Conservation (phyloP, 179 eudicot genomes). For the Monotropa hypopitys region DNA sequence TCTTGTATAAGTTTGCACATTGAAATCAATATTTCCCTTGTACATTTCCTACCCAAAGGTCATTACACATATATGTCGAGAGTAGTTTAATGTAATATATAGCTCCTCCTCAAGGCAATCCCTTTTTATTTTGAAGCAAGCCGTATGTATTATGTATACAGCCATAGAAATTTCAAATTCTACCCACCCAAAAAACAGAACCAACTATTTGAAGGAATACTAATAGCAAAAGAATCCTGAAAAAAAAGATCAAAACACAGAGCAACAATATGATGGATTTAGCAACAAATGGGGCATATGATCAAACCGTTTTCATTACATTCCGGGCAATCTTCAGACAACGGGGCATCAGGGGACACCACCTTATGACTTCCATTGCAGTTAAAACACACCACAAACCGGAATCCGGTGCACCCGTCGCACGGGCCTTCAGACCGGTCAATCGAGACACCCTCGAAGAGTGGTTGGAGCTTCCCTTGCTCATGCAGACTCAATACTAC, state of each 20-base stretch:
- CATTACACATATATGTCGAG: too few relatives aligned
- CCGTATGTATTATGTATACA: not conserved
- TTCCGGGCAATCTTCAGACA: conserved; percentile 33
- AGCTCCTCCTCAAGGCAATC: not conserved
- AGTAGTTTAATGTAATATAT: too few relatives aligned
- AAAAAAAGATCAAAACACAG: not conserved
- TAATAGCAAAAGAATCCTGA: not conserved
- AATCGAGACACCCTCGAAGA: conserved; percentile 52
- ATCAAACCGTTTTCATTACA: conserved; percentile 95
- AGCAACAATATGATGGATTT: conserved; percentile 1
- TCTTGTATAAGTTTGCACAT: too few relatives aligned
- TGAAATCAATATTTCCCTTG: too few relatives aligned
- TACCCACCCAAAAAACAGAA: too few relatives aligned
- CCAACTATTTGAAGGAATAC: not conserved
- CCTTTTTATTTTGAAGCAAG: not conserved
- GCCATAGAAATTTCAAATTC: not conserved
- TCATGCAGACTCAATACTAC: conserved; percentile 52
- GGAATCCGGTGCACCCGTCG: conserved; percentile 58
- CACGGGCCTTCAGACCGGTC: conserved; percentile 44
- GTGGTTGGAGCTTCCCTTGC: conserved; percentile 48
- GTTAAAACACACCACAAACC: conserved; percentile 58
- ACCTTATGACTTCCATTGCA: conserved; percentile 77
- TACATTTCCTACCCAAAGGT: too few relatives aligned
- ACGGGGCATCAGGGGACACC: conserved; percentile 19
- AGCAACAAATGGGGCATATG: conserved; percentile 71